Evolutionary conservation across 371 early-diverging fungal genomes (phyloP).

Genomic region (Sporodiniella umbellata): DNA sequence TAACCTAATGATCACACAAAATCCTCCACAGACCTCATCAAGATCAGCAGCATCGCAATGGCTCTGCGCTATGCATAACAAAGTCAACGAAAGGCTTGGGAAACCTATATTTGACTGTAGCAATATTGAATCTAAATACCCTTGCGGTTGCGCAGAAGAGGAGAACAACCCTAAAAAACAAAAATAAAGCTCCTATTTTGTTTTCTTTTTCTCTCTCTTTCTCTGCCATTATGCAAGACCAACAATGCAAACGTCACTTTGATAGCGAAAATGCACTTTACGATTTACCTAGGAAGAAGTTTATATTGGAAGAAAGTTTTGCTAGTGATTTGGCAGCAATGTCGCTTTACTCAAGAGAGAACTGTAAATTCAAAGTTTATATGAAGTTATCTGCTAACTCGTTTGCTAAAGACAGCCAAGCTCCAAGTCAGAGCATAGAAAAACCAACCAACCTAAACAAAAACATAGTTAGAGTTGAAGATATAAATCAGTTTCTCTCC

Average conservation of each 20-base stretch:
- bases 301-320: conserved; percentile 24
- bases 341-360: conserved; percentile 8
- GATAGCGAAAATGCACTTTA: background rate
- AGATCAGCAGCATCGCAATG: conserved; percentile 83
- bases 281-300: conserved; percentile 16
- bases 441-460: background rate
- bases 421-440: too few relatives aligned
- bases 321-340: conserved; percentile 26
- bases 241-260: background rate
- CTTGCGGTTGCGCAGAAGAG: conserved; percentile 84
- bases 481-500: conserved; percentile 10
- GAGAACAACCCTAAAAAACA: too few relatives aligned
- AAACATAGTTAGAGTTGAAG: conserved; percentile 11
- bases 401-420: too few relatives aligned
- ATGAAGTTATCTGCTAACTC: too few relatives aligned
- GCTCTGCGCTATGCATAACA: conserved; percentile 95
- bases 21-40: conserved; percentile 85
- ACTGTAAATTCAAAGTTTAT: background rate
- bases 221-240: background rate
- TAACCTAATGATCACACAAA: conserved; percentile 66
- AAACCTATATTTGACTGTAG: conserved; percentile 92
- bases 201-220: background rate
- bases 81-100: conserved; percentile 88
- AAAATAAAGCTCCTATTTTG: background rate
- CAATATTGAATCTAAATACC: conserved; percentile 80